Conservation (phyloP, 352 stramenopile species). For the Phytopythium delawarense region DNA sequence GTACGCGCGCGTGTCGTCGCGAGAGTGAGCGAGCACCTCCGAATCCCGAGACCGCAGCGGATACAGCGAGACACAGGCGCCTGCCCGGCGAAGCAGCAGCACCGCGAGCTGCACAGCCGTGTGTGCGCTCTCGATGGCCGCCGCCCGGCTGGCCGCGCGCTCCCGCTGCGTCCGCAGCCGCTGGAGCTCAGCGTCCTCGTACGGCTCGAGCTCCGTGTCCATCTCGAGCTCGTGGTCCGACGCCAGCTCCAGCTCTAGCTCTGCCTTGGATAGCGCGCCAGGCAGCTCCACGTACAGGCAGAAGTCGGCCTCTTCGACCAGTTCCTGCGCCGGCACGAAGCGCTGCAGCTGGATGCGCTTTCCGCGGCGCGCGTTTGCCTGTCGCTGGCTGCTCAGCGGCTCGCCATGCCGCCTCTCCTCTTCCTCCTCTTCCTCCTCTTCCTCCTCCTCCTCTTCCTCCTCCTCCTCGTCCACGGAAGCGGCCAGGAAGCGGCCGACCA, state of each 20-base stretch:
- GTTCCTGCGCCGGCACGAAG: slow-evolving; percentile 22
- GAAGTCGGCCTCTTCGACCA: slow-evolving; percentile 32
- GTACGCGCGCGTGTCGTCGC: slow-evolving; percentile 39
- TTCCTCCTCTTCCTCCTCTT: not conserved
- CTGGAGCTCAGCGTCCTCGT: slow-evolving; percentile 6
- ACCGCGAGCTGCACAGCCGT: slow-evolving; percentile 29
- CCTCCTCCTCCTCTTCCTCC: not conserved
- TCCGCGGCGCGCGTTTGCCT: slow-evolving; percentile 11
- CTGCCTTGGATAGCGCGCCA: not conserved
- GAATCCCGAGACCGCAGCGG: slow-evolving; percentile 24
- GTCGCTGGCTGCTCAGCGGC: slow-evolving; percentile 1
- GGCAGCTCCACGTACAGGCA: slow-evolving; percentile 33
- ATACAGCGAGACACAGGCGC: slow-evolving; percentile 40
- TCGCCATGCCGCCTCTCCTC: slow-evolving; percentile 1
- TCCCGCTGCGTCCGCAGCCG: slow-evolving; percentile 3
- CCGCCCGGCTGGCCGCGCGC: not conserved
- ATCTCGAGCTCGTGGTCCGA: not conserved
- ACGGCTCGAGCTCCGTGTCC: slow-evolving; percentile 5
- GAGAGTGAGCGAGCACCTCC: slow-evolving; percentile 16
- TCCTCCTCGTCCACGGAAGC: slow-evolving; percentile 8
- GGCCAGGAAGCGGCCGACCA: slow-evolving; percentile 5
- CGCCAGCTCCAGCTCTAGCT: not conserved
- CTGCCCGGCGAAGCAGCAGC: slow-evolving; percentile 30
- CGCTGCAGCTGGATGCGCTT: slow-evolving; percentile 29
- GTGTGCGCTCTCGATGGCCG: slow-evolving; percentile 26